A percentile compares a stretch with the other conserved stretches of the same genome.
These are phyloP conservation scores for Parastagonospora nodorum DNA, from an alignment of 2,329 filamentous ascomycete genomes.

Conservation along the genomic window DNA sequence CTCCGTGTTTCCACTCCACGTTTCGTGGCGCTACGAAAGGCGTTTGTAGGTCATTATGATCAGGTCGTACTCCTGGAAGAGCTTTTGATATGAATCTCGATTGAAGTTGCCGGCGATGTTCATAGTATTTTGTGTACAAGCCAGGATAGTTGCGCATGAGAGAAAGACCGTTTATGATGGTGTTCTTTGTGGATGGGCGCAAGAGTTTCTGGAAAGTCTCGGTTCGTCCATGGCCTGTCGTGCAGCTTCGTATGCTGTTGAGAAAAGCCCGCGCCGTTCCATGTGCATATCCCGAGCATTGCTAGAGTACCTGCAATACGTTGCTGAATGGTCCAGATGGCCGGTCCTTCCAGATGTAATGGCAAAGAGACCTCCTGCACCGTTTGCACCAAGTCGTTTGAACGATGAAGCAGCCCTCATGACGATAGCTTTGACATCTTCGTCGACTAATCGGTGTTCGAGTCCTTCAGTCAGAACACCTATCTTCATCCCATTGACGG, in stretches of 20 bases:
- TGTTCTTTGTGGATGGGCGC: constrained; percentile 55
- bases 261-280: constrained; percentile 26
- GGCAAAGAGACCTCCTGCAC: constrained; percentile 41
- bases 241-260: constrained; percentile 47
- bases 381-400: constrained; percentile 53
- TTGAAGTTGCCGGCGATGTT: constrained; percentile 48
- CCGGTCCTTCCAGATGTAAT: constrained; percentile 47
- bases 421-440: constrained; percentile 49
- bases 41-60: constrained; percentile 50
- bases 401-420: constrained; percentile 48
- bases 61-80: constrained; percentile 45
- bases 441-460: constrained; percentile 38
- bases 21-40: constrained; percentile 31
- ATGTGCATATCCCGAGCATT: constrained; percentile 38
- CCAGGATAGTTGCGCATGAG: constrained; percentile 44
- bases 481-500: constrained; percentile 29
- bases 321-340: constrained; percentile 44
- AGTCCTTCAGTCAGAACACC: constrained; percentile 35
- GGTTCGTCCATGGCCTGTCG: constrained; percentile 54
- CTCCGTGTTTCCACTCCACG: constrained; percentile 29
- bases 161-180: constrained; percentile 50
- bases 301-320: constrained; percentile 52
- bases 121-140: constrained; percentile 49
- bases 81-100: constrained; percentile 47
- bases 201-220: constrained; percentile 57